phyloP scores from a whole-genome alignment of 257 asterid species.

The Solanum bulbocastanum region DNA sequence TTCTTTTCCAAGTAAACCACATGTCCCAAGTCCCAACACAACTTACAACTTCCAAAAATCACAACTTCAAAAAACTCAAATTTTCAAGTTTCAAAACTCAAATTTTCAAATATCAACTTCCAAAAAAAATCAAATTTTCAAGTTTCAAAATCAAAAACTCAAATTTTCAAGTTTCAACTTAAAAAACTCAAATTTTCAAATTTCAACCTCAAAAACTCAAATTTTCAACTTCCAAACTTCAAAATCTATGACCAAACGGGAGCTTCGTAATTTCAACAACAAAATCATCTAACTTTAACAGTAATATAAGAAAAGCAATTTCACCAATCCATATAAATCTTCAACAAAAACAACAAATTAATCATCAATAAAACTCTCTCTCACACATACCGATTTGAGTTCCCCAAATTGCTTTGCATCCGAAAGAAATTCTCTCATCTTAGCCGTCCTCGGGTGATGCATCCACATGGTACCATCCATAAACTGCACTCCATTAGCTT shows the following conservation, averaged over 20 bases:
- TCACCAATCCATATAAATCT: not conserved
- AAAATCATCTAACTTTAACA: not conserved
- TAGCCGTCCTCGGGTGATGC: constrained; percentile 69
- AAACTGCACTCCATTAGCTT: constrained; percentile 63
- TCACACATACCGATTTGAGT: constrained; percentile 47
- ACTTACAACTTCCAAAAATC: not conserved
- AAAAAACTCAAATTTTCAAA: too few species aligned
- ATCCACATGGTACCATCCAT: constrained; percentile 90
- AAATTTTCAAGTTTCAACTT: too few species aligned
- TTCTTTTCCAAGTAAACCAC: not conserved
- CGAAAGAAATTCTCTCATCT: constrained; percentile 51
- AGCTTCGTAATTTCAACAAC: not conserved
- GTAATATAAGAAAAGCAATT: not conserved
- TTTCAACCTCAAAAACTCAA: not conserved
- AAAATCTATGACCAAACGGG: not conserved
- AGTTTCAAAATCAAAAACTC: not conserved
- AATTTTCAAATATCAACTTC: not conserved
- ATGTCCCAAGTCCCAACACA: not conserved
- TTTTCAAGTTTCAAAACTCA: too few species aligned
- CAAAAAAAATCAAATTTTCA: too few species aligned
- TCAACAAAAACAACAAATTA: not conserved
- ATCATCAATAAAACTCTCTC: not conserved
- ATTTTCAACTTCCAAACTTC: not conserved
- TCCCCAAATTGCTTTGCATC: constrained; percentile 42
- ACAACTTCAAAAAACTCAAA: not conserved